Evolutionary conservation across 2,329 filamentous ascomycete species (phyloP), one percentile per base, ranked within the genome.

Genomic region (Geosmithia flava): DNA sequence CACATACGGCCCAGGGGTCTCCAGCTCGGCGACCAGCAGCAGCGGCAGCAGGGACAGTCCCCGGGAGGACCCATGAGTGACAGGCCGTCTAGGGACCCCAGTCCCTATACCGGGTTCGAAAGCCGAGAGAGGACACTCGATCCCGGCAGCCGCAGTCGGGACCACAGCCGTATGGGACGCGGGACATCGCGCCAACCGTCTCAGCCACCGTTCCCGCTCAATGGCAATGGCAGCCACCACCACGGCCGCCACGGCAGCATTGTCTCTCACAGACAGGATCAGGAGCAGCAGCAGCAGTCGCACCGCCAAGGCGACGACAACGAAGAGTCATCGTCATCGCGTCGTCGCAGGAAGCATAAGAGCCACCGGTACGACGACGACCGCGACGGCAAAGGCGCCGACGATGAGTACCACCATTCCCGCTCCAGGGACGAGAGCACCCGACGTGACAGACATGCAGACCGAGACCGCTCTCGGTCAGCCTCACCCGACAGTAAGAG

Each of bases 401-500:
- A 74, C 17, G 68, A 71, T 46, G 74, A 74, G n/a, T 68, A 71
- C 46, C 68, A 75, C 52, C 46, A 57, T n/a, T 57, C 60, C 41
- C 62, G 62, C 39, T 54, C 65, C 42, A 62, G 53, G 49, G 61
- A 66, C 53, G 65, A 70, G 11, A 37, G 33, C 33, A 13, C 11
- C 33, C 33, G 33, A 11, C 33, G 11, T 16, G 33, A 37, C 15
- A 37, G 33, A 16, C 33, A 37, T 3, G 33, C 33, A 3, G 33
- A 71, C 54, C 66, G 68, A 13, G 74, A 80, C 45, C 74, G 75
- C 46, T 80, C 81, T 1, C 74, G 83, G 49, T 87, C 84, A 5
- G 72, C 73, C 5, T 87, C 85, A 2, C 76, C 75, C 1, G 76
- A 79, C 13, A 72, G 74, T 10, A 72, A 72, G 39, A 78, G 74